Base-by-base conservation (phyloP, 2,329 filamentous ascomycete genomes). In the Pleomassaria siparia region DNA sequence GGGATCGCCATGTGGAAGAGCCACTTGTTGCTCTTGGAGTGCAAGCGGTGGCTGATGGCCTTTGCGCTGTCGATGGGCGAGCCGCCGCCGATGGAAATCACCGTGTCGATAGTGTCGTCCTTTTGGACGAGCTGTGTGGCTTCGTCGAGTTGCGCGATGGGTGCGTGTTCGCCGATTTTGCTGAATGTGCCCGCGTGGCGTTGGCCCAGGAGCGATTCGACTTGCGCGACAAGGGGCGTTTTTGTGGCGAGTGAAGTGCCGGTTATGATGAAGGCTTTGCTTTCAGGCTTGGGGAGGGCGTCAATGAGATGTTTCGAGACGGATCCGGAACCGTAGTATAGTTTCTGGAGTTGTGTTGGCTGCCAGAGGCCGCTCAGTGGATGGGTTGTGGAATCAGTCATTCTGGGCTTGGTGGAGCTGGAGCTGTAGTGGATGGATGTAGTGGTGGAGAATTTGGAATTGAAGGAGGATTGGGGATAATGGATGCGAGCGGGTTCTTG, bases 191-290 rank as follows among this genome's bases (percentile, higher is more conserved):
- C 77, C 2, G 78, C 79, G 56, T 80, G 78, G 35, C 65, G 67
- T 25, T 65, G 55, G 4, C 72, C 74, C 0, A 83, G 68, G 0
- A 78, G 64, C 10, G 70, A 53, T 64, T 82, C 78, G 13, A 82
- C 72, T 40, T 77, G 67, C 45, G 74, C 72, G 51, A 83, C 73
- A 7, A 83, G 68, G 0, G 72, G 67, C 0, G 80, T 82, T 55
- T 81, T 82, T 33, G 63, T 78, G 6, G 77, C 76, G 6, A 83
- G 72, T 0, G 79, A 81, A 33, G 64, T 70, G 20, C 79, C 79
- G 1, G 80, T 82, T 36, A 83, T 75, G 57, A 83, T 79, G 65
- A 82, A 82, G 1, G 79, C 80, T 66, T 80, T 80, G 43, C 78
- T 80, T 2, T 58, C 60, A 2, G 66, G 56, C 10, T 49, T 69